Evolutionary conservation across 352 stramenopile species (phyloP).

Genomic region (Phytophthora capsici): DNA sequence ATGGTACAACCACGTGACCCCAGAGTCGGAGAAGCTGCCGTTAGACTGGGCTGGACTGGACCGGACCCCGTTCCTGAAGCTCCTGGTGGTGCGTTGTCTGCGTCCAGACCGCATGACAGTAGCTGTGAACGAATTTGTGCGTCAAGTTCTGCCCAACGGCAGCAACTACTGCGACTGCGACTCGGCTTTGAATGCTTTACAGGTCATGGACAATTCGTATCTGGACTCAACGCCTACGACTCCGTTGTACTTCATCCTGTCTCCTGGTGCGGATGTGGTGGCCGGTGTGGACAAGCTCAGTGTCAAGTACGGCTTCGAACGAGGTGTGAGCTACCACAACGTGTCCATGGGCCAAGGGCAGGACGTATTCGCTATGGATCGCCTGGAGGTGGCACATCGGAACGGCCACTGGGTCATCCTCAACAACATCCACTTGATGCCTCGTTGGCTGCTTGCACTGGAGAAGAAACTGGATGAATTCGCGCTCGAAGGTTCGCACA

Average conservation of each 20-base stretch:
- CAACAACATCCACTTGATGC: conserved; percentile 99
- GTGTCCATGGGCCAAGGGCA: conserved; percentile 98
- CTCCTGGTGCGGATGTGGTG: conserved; percentile 95
- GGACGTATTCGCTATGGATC: conserved; percentile 96
- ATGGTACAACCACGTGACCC: conserved; percentile 97
- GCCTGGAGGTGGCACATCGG: conserved; percentile 93
- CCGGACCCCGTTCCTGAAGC: conserved; percentile 95
- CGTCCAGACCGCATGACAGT: conserved; percentile 95
- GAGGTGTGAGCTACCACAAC: conserved; percentile 97
- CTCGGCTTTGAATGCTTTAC: conserved; percentile 94
- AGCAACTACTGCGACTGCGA: conserved; percentile 96
- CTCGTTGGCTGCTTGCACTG: conserved; percentile 94
- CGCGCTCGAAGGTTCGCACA: conserved; percentile 91
- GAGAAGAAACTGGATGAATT: conserved; percentile 99
- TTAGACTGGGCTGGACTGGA: conserved; percentile 97
- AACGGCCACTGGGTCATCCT: conserved; percentile 98
- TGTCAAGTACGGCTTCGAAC: conserved; percentile 95
- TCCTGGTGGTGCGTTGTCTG: conserved; percentile 95
- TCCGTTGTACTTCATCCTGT: conserved; percentile 98
- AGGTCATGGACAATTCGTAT: conserved; percentile 97
- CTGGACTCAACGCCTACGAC: conserved; percentile 95
- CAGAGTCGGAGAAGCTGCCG: conserved; percentile 97
- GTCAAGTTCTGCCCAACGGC: conserved; percentile 92
- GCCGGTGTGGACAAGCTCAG: conserved; percentile 95
- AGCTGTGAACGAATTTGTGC: conserved; percentile 96